Evolutionary conservation across 768 basidiomycete species (phyloP).

Genomic region (Leccinum subgranulosum): DNA sequence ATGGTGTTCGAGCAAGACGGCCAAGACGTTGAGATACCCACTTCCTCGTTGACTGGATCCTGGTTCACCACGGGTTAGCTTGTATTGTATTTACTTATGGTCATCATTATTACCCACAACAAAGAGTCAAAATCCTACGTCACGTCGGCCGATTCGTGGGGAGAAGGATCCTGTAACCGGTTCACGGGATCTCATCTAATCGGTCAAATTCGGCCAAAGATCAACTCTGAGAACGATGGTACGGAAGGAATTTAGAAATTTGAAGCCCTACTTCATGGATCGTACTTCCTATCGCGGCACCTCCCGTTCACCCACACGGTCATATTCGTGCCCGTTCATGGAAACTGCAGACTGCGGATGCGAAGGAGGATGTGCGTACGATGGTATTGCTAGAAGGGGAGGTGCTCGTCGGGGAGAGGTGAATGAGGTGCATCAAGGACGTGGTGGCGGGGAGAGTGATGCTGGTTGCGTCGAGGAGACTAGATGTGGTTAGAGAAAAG

Average conservation of each 20-base stretch:
- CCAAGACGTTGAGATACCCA: background rate
- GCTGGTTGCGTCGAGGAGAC: constrained; percentile 33
- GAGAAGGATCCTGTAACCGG: constrained; percentile 17
- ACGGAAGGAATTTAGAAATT: no score
- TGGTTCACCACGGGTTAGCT: background rate
- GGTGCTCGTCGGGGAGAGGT: constrained; percentile 23
- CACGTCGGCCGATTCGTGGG: constrained; percentile 20
- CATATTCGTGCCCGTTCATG: constrained; percentile 23
- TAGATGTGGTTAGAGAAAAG: background rate
- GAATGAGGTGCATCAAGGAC: constrained; percentile 29
- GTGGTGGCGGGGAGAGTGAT: constrained; percentile 31
- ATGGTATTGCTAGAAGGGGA: constrained; percentile 16
- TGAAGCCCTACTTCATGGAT: background rate
- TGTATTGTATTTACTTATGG: background rate
- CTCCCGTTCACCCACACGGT: constrained; percentile 22
- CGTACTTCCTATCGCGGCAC: constrained; percentile 24
- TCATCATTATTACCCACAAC: background rate
- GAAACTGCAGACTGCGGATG: constrained; percentile 9
- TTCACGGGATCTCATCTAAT: constrained; percentile 10
- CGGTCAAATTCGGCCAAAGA: no score
- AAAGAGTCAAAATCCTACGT: constrained; percentile 10
- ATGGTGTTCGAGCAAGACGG: background rate
- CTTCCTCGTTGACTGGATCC: no score
- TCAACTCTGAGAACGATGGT: no score
- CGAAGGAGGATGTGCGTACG: constrained; percentile 12